A percentile compares a stretch with the other conserved stretches of the same genome.
Conservation (phyloP, 208 protist genomes). For the Trypanosoma rangeli region DNA sequence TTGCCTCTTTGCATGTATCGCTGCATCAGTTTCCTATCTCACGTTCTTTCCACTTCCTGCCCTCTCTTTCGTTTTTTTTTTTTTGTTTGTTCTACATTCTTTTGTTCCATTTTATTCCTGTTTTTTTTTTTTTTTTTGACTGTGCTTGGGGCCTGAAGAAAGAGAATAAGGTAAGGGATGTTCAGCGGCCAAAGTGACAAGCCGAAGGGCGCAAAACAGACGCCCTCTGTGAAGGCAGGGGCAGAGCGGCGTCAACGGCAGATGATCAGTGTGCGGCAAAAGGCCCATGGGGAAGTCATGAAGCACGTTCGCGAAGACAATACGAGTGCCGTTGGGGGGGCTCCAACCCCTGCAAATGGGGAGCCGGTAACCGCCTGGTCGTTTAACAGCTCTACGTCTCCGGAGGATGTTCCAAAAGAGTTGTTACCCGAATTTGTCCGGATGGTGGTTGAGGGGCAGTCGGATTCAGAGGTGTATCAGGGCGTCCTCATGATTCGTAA, state of each 20-base stretch:
- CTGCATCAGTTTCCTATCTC: not conserved
- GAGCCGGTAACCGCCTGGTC: conserved; percentile 45
- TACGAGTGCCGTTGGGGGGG: conserved; percentile 11
- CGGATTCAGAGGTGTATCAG: conserved; percentile 66
- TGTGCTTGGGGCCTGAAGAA: not conserved
- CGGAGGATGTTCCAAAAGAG: conserved; percentile 57
- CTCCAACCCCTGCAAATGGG: conserved; percentile 7
- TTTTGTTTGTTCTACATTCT: conserved; percentile 15
- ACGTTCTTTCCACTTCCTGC: too few species aligned
- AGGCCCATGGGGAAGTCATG: conserved; percentile 58
- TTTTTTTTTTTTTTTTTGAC: conserved; percentile 18
- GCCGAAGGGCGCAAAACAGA: conserved; percentile 56
- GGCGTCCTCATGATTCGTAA: conserved; percentile 86
- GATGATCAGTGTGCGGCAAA: conserved; percentile 63
- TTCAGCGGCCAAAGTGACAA: conserved; percentile 45
- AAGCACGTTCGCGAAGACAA: conserved; percentile 62
- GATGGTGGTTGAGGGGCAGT: conserved; percentile 48
- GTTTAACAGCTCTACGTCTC: conserved; percentile 43
- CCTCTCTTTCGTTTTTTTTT: not conserved
- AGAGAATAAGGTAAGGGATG: conserved; percentile 24
- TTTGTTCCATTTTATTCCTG: conserved; percentile 26
- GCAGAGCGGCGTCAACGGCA: conserved; percentile 70
- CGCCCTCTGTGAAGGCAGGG: conserved; percentile 52
- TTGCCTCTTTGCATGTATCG: not conserved
- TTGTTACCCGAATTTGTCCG: conserved; percentile 68